These are phyloP conservation scores for Dactylellina haptotyla DNA, from an alignment of 2,329 filamentous ascomycete genomes.

Conservation along the genomic window DNA sequence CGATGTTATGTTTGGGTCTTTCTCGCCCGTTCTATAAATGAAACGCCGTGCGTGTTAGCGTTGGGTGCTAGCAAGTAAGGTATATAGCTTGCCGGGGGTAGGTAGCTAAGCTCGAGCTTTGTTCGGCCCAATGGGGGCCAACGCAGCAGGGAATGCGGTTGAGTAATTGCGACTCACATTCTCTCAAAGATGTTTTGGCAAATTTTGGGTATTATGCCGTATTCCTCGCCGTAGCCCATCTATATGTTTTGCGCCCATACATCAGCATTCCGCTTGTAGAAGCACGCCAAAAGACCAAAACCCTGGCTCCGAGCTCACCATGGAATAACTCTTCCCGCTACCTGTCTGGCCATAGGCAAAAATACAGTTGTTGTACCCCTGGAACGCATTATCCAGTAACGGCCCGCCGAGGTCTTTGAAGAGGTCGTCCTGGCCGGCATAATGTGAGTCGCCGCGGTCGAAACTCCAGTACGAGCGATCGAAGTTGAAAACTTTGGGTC, in stretches of 20 bases:
- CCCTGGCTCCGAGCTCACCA: conserved; percentile 66
- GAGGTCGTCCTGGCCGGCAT: conserved; percentile 85
- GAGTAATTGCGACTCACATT: conserved; percentile 66
- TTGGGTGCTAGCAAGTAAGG: no score
- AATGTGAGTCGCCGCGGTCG: conserved; percentile 79
- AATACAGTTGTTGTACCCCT: conserved; percentile 99
- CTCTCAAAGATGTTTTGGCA: conserved; percentile 97
- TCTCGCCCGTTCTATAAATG: conserved; percentile 63
- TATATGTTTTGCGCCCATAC: conserved; percentile 23
- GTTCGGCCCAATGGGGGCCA: background rate
- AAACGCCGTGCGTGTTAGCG: conserved; percentile 55
- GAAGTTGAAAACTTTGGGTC: conserved; percentile 89
- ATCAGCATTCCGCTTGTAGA: conserved; percentile 18
- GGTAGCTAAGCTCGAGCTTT: background rate
- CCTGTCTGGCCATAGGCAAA: conserved; percentile 98
- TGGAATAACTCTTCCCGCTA: conserved; percentile 98
- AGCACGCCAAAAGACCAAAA: background rate
- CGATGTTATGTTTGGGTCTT: conserved; percentile 80
- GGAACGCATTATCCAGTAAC: conserved; percentile 95
- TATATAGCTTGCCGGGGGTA: conserved; percentile 3
- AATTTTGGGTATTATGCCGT: conserved; percentile 95
- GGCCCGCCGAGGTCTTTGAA: conserved; percentile 89
- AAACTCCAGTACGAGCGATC: conserved; percentile 99
- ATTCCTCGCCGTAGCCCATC: conserved; percentile 98
- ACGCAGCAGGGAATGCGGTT: conserved; percentile 28